phyloP scores from a whole-genome alignment of 148 eudicot genomes.

The Rhododendron williamsianum region DNA sequence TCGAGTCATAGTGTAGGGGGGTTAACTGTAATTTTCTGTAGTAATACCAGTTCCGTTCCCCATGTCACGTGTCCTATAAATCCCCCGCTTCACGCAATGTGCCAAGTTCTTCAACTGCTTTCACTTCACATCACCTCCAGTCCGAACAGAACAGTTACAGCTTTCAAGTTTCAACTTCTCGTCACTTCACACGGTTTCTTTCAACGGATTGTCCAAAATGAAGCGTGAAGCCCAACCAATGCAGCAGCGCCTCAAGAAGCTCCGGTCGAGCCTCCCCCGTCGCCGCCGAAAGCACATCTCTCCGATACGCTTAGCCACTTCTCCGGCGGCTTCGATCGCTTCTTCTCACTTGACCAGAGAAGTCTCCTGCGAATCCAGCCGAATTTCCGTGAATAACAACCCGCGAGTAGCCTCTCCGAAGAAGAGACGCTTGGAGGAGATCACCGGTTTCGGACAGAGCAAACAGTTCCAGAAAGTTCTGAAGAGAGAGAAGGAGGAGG shows the following conservation, averaged over 20 bases:
- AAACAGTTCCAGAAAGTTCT: slow-evolving; percentile 30
- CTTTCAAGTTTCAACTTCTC: not conserved
- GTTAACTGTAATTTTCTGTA: not conserved
- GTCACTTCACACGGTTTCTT: not conserved
- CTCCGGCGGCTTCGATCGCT: slow-evolving; percentile 20
- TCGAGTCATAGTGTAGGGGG: not conserved
- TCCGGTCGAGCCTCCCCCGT: slow-evolving; percentile 66
- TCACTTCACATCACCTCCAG: not conserved
- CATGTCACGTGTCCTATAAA: not conserved
- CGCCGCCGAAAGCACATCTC: slow-evolving; percentile 50
- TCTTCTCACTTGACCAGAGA: slow-evolving; percentile 17
- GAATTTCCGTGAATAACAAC: slow-evolving; percentile 26
- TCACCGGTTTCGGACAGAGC: not conserved
- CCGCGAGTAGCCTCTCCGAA: slow-evolving; percentile 2
- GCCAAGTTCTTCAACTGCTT: slow-evolving; percentile 9
- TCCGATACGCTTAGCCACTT: slow-evolving; percentile 24
- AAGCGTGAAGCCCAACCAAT: slow-evolving; percentile 2
- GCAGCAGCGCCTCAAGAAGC: slow-evolving; percentile 34
- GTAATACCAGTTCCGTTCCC: not conserved
- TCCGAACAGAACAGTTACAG: not conserved
- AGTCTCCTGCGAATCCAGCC: slow-evolving; percentile 54
- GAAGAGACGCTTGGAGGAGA: slow-evolving; percentile 18
- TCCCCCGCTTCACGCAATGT: not conserved
- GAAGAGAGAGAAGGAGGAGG: slow-evolving; percentile 23
- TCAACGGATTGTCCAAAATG: slow-evolving; percentile 6